phyloP scores from a whole-genome alignment of 179 eudicot species.

The Beta macrorhiza region DNA sequence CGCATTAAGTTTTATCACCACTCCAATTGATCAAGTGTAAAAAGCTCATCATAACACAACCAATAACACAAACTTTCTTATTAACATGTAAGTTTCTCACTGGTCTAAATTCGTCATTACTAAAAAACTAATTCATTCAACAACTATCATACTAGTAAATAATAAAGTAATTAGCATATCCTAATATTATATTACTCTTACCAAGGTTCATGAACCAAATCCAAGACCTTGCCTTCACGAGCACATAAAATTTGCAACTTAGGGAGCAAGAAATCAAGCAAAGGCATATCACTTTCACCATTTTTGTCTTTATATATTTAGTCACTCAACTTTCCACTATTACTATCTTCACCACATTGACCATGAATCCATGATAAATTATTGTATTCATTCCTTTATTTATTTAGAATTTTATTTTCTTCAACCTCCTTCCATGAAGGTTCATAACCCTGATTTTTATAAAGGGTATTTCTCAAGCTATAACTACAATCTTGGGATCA shows the following conservation, averaged over 20 bases:
- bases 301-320: neutral
- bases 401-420: neutral
- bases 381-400: neutral
- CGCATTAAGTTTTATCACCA: too few relatives aligned
- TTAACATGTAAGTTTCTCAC: neutral
- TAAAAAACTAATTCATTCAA: neutral
- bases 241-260: neutral
- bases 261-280: conserved; percentile 3
- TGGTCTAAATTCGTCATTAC: neutral
- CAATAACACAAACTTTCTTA: neutral
- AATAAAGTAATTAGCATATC: neutral
- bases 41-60: neutral
- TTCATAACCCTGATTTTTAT: conserved; percentile 1
- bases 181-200: neutral
- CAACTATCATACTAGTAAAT: neutral
- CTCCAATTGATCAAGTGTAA: neutral
- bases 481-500: neutral
- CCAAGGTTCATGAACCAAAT: neutral
- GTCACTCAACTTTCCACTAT: neutral
- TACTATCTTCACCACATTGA: neutral
- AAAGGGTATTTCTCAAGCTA: neutral
- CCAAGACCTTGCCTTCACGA: neutral
- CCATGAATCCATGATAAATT: neutral
- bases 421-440: conserved; percentile 21
- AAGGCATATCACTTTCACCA: neutral